Evolutionary conservation across 2,329 filamentous ascomycete genomes (phyloP).

Genomic region (Nigrospora sphaerica): DNA sequence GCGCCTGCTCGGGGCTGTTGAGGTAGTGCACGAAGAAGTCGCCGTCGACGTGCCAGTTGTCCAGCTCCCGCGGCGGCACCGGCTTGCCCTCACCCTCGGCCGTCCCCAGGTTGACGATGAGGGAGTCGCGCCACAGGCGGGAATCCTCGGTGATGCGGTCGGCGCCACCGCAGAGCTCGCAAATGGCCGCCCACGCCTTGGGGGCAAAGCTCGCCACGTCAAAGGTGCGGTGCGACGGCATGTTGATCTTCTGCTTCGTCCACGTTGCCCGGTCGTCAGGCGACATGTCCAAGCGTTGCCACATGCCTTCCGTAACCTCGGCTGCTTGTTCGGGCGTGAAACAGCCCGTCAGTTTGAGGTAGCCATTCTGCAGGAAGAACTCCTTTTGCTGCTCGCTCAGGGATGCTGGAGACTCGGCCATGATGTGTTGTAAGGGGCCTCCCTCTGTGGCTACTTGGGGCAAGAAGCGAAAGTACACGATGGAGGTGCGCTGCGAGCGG

Average conservation of each 20-base stretch:
- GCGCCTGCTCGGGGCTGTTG: constrained; percentile 61
- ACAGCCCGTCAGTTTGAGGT: constrained; percentile 44
- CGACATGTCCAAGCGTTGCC: constrained; percentile 60
- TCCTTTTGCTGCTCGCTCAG: constrained; percentile 21
- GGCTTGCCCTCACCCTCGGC: constrained; percentile 41
- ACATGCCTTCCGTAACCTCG: constrained; percentile 37
- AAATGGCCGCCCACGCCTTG: constrained; percentile 59
- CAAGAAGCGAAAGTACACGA: too few species aligned
- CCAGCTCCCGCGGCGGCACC: constrained; percentile 42
- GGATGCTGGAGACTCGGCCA: constrained; percentile 17
- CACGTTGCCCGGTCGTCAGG: constrained; percentile 59
- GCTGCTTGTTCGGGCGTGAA: constrained; percentile 23
- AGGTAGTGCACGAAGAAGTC: constrained; percentile 69
- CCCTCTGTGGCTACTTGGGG: too few species aligned
- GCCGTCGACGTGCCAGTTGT: constrained; percentile 62
- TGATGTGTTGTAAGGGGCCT: neutral
- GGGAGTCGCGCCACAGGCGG: constrained; percentile 56
- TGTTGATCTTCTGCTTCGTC: constrained; percentile 54
- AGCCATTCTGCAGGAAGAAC: constrained; percentile 50
- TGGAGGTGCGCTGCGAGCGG: too few species aligned
- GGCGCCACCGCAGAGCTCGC: constrained; percentile 58
- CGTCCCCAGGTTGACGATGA: constrained; percentile 64
- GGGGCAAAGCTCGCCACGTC: constrained; percentile 51
- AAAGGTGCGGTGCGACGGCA: constrained; percentile 53
- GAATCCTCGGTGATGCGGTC: constrained; percentile 40